Evolutionary conservation across 2,329 filamentous ascomycete species (phyloP).

Genomic region (Drechmeria coniospora): DNA sequence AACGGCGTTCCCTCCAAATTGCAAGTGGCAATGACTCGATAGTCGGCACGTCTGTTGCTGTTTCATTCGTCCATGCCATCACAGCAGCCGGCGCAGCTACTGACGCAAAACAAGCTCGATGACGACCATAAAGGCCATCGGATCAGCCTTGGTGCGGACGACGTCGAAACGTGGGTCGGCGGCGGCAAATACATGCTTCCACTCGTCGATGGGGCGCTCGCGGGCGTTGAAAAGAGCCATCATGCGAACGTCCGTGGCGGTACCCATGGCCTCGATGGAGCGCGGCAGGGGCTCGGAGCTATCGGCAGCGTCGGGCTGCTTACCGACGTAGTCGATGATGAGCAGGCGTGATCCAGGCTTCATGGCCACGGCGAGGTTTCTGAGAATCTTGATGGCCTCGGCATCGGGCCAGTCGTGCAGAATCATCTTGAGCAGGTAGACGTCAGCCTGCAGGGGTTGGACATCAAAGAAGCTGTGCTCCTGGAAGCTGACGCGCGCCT

Average conservation of each 20-base stretch:
- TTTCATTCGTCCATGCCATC: no score
- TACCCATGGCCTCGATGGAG: constrained; percentile 22
- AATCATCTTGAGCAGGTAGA: constrained; percentile 38
- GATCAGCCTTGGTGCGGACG: constrained; percentile 18
- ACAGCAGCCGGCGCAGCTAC: no score
- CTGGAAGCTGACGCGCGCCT: constrained; percentile 18
- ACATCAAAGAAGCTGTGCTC: constrained; percentile 24
- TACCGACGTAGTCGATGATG: constrained; percentile 22
- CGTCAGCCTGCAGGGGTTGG: constrained; percentile 24
- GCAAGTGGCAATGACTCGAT: no score
- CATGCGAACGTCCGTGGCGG: constrained; percentile 31
- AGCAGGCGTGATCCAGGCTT: constrained; percentile 25
- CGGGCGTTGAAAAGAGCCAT: constrained; percentile 32
- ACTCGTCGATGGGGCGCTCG: constrained; percentile 29
- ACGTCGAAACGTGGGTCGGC: constrained; percentile 31
- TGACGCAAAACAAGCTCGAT: constrained; percentile 22
- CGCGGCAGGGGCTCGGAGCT: constrained; percentile 12
- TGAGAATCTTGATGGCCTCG: constrained; percentile 23
- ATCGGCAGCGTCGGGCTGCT: constrained; percentile 14
- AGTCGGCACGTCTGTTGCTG: no score
- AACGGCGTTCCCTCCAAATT: no score
- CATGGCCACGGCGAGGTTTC: constrained; percentile 26
- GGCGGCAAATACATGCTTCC: constrained; percentile 25
- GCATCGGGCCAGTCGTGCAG: constrained; percentile 40
- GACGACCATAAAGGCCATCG: constrained; percentile 19